A percentile compares a stretch with the other conserved stretches of the same genome.
These are phyloP conservation scores for Euptelea pleiosperma DNA, from an alignment of 164 flowering plant species.

Conservation along the genomic window DNA sequence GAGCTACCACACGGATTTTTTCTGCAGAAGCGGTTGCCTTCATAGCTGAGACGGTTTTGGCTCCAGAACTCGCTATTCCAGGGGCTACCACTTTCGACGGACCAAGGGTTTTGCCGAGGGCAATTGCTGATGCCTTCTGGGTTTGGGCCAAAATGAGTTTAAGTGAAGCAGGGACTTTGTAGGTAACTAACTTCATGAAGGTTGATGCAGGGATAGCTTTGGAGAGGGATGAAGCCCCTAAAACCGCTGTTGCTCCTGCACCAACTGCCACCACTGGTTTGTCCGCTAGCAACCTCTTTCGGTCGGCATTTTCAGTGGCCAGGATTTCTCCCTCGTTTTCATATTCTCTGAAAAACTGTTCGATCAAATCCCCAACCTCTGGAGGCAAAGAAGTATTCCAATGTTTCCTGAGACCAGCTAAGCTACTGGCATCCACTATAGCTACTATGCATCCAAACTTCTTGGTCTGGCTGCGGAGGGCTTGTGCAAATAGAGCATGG, in stretches of 20 bases:
- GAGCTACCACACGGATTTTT: constrained; percentile 68
- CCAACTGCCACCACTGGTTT: constrained; percentile 87
- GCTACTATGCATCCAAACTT: constrained; percentile 73
- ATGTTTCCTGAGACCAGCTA: constrained; percentile 74
- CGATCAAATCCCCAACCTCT: constrained; percentile 55
- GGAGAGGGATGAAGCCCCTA: constrained; percentile 77
- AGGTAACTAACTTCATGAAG: constrained; percentile 49
- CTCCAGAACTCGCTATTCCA: constrained; percentile 50
- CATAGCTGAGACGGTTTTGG: constrained; percentile 44
- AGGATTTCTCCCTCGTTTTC: constrained; percentile 34
- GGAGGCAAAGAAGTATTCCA: constrained; percentile 77
- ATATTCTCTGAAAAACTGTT: constrained; percentile 33
- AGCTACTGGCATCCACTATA: constrained; percentile 67
- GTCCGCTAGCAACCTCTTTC: constrained; percentile 35
- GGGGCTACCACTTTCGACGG: constrained; percentile 60
- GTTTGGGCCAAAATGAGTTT: constrained; percentile 57
- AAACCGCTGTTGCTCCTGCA: constrained; percentile 85
- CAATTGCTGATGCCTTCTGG: constrained; percentile 52
- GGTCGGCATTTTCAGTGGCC: constrained; percentile 15
- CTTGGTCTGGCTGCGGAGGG: constrained; percentile 59
- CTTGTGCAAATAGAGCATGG: constrained; percentile 65
- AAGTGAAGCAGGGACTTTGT: constrained; percentile 61
- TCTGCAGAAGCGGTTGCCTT: constrained; percentile 74
- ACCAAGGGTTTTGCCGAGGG: constrained; percentile 48
- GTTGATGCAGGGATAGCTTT: constrained; percentile 70